Evolutionary conservation across 1,139 yeast genomes (phyloP).

Genomic region (Geotrichum restrictum): DNA sequence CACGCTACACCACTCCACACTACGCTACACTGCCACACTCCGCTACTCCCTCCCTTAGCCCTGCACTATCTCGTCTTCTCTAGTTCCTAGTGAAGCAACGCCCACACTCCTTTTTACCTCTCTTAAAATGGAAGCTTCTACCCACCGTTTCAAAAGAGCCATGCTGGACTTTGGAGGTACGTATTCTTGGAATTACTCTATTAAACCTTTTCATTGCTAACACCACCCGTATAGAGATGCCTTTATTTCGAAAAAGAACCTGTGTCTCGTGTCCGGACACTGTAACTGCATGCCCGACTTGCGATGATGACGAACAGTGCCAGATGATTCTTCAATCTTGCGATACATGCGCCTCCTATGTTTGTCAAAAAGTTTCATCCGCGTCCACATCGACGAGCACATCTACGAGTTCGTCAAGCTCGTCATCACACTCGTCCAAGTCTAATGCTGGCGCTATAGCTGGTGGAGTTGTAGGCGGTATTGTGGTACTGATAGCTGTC

Average conservation of each 20-base stretch:
- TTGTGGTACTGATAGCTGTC: conserved; percentile 32
- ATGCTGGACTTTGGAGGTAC: too few relatives aligned
- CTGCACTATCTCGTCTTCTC: too few relatives aligned
- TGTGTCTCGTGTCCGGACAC: conserved; percentile 20
- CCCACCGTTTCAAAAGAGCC: too few relatives aligned
- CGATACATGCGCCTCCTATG: conserved; percentile 31
- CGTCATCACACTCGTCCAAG: not conserved
- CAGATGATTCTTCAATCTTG: conserved; percentile 34
- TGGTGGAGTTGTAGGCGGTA: conserved; percentile 41
- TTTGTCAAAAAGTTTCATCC: conserved; percentile 24
- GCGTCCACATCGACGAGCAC: conserved; percentile 16
- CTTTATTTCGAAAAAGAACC: not conserved
- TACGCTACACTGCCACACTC: too few relatives aligned
- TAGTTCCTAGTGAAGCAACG: too few relatives aligned
- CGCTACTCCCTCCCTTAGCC: too few relatives aligned
- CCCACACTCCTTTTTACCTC: too few relatives aligned
- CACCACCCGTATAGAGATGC: not conserved
- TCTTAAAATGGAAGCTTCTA: too few relatives aligned
- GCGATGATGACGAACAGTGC: conserved; percentile 33
- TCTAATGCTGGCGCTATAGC: conserved; percentile 38
- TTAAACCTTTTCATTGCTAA: too few relatives aligned
- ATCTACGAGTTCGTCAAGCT: conserved; percentile 2
- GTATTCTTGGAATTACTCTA: too few relatives aligned
- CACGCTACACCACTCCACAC: too few relatives aligned
- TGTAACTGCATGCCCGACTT: conserved; percentile 31